Evolutionary conservation across 2,329 filamentous ascomycete species (phyloP).

Genomic region (Elsinoe fawcettii): DNA sequence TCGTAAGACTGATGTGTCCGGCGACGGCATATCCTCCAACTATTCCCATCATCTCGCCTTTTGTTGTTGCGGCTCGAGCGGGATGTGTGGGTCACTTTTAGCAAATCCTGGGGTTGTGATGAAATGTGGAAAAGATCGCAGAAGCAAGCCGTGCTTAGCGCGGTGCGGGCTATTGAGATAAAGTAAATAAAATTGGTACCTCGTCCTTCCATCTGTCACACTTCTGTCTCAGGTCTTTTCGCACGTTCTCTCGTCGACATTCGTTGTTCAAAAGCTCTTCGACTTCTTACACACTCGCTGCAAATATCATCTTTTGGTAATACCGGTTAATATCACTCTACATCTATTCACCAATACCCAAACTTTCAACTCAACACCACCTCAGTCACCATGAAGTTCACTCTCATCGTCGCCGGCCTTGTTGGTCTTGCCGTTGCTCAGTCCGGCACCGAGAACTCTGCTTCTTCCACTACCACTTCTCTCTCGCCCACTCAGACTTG

Average conservation of each 20-base stretch:
- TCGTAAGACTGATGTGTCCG: no score
- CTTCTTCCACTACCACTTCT: conserved; percentile 17
- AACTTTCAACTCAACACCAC: conserved; percentile 2
- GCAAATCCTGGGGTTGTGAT: conserved; percentile 11
- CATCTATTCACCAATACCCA: conserved; percentile 12
- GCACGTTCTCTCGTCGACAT: conserved; percentile 3
- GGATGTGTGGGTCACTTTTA: conserved; percentile 1
- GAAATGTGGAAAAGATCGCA: not conserved
- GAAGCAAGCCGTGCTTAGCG: not conserved
- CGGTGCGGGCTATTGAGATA: not conserved
- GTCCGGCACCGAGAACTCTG: conserved; percentile 20
- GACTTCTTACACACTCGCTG: conserved; percentile 8
- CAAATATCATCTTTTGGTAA: not conserved
- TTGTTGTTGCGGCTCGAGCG: conserved; percentile 9
- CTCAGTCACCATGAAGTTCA: conserved; percentile 36
- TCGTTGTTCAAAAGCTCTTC: conserved; percentile 6
- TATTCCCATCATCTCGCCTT: not conserved
- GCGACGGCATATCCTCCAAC: not conserved
- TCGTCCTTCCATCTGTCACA: not conserved
- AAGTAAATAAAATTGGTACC: conserved; percentile 13
- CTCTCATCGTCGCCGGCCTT: conserved; percentile 38
- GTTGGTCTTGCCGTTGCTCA: conserved; percentile 37
- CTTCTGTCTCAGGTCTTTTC: conserved; percentile 1
- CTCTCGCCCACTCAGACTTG: conserved; percentile 29
- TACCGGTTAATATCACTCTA: conserved; percentile 5